Percentiles rank a stretch among this genome's conserved stretches.
These are phyloP conservation scores for Austropuccinia psidii DNA, from an alignment of 1,284 basidiomycete genomes.

Conservation along the genomic window DNA sequence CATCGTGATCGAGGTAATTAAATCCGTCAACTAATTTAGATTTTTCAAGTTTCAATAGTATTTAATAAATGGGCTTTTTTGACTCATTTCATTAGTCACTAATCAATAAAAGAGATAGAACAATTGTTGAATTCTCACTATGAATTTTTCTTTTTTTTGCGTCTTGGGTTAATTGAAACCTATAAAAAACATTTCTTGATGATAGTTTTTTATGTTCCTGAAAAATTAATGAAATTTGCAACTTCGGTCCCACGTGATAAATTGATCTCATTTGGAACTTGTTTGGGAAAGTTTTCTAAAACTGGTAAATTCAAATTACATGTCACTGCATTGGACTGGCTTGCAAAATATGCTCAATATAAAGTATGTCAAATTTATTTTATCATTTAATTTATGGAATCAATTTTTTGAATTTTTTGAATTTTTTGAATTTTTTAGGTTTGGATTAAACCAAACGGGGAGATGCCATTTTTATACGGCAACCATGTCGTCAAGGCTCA, in stretches of 20 bases:
- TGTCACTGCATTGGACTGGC: slow-evolving; percentile 82
- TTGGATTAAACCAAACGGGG: slow-evolving; percentile 99
- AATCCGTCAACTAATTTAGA: slow-evolving; percentile 45
- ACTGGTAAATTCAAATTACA: slow-evolving; percentile 96
- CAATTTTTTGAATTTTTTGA: neutral
- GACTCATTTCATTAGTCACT: neutral
- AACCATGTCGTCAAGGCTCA: slow-evolving; percentile 99
- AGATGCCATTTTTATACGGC: slow-evolving; percentile 98
- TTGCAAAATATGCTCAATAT: slow-evolving; percentile 96
- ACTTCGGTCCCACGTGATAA: slow-evolving; percentile 88
- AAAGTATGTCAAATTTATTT: slow-evolving; percentile 58
- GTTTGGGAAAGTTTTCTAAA: slow-evolving; percentile 97
- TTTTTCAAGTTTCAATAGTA: slow-evolving; percentile 8
- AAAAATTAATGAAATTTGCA: slow-evolving; percentile 82
- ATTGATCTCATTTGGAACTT: slow-evolving; percentile 87
- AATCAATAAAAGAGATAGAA: neutral
- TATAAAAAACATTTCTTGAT: too few species aligned
- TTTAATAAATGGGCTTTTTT: slow-evolving; percentile 37
- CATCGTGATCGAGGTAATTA: slow-evolving; percentile 64
- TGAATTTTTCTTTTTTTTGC: too few species aligned
- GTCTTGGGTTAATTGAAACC: too few species aligned
- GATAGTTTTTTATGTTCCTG: slow-evolving; percentile 81
- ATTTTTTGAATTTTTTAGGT: slow-evolving; percentile 54
- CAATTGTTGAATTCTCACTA: too few species aligned
- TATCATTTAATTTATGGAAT: neutral